These are phyloP conservation scores for Clarireedia homoeocarpa DNA, from an alignment of 2,329 filamentous ascomycete genomes.

Conservation along the genomic window DNA sequence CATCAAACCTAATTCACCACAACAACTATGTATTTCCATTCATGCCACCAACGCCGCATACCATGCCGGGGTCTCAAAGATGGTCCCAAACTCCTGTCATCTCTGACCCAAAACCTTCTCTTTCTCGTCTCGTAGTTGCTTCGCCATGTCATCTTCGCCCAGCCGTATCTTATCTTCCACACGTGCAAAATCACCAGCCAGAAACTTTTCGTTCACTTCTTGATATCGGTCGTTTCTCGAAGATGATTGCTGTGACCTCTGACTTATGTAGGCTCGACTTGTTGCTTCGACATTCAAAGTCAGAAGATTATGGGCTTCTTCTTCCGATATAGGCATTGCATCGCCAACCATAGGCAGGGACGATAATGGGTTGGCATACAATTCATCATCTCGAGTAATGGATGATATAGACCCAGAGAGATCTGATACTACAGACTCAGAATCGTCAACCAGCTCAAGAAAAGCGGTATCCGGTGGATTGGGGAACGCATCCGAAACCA, in stretches of 20 bases:
- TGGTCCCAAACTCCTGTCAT: background rate
- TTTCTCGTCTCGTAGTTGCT: conserved; percentile 26
- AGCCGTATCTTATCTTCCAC: conserved; percentile 36
- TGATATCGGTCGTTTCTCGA: conserved; percentile 11
- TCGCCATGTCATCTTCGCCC: conserved; percentile 28
- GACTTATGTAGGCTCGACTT: conserved; percentile 5
- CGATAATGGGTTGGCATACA: conserved; percentile 17
- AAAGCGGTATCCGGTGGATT: background rate
- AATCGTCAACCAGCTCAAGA: conserved; percentile 8
- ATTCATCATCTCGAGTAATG: conserved; percentile 6
- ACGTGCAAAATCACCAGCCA: conserved; percentile 31
- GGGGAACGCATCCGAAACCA: background rate
- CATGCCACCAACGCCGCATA: background rate
- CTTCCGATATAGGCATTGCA: conserved; percentile 18
- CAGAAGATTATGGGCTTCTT: conserved; percentile 26
- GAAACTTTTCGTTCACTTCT: conserved; percentile 35
- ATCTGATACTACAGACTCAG: conserved; percentile 14
- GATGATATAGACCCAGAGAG: background rate
- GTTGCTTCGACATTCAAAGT: conserved; percentile 14
- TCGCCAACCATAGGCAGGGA: conserved; percentile 2
- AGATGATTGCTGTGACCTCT: background rate
- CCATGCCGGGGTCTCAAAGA: background rate
- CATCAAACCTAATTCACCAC: background rate
- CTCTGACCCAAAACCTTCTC: conserved; percentile 18
- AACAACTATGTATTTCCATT: background rate